These are phyloP conservation scores for Solanum pimpinellifolium DNA, from an alignment of 257 asterid genomes.

Conservation along the genomic window DNA sequence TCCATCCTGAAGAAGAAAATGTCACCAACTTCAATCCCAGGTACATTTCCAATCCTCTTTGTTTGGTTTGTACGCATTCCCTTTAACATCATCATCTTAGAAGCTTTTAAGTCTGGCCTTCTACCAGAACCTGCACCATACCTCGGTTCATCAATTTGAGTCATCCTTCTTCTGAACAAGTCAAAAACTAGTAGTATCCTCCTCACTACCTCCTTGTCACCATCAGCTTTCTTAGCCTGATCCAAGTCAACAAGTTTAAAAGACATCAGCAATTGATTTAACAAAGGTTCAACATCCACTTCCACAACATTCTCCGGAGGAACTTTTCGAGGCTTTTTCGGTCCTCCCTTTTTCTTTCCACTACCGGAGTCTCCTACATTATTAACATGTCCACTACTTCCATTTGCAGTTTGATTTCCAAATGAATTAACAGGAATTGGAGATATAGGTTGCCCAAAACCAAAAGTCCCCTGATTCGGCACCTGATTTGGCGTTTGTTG, in stretches of 20 bases:
- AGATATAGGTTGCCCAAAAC: conserved; percentile 23
- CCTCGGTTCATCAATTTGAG: conserved; percentile 58
- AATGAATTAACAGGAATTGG: conserved; percentile 64
- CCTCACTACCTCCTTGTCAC: conserved; percentile 42
- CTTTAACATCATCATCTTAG: conserved; percentile 40
- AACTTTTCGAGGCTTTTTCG: conserved; percentile 21
- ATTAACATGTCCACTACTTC: conserved; percentile 9
- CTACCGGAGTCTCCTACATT: conserved; percentile 29
- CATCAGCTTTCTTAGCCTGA: conserved; percentile 34
- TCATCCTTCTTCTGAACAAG: conserved; percentile 43
- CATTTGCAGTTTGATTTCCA: conserved; percentile 52
- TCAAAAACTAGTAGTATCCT: conserved; percentile 46
- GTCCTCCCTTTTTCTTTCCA: conserved; percentile 34
- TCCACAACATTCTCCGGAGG: conserved; percentile 11
- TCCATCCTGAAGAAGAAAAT: conserved; percentile 90
- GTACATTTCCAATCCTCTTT: conserved; percentile 60
- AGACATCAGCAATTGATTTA: conserved; percentile 11
- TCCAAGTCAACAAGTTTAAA: conserved; percentile 44
- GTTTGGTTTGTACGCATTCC: conserved; percentile 52
- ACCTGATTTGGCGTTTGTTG: conserved; percentile 8
- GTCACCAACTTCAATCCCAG: conserved; percentile 84
- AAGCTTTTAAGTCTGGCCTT: conserved; percentile 73
- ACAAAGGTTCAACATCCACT: conserved; percentile 26
- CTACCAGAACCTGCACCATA: conserved; percentile 31
- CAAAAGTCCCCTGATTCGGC: conserved; percentile 19